Percentiles rank a stretch among this genome's conserved stretches.
phyloP scores from a whole-genome alignment of 148 eudicot genomes.

The Heliamphora exappendiculata region DNA sequence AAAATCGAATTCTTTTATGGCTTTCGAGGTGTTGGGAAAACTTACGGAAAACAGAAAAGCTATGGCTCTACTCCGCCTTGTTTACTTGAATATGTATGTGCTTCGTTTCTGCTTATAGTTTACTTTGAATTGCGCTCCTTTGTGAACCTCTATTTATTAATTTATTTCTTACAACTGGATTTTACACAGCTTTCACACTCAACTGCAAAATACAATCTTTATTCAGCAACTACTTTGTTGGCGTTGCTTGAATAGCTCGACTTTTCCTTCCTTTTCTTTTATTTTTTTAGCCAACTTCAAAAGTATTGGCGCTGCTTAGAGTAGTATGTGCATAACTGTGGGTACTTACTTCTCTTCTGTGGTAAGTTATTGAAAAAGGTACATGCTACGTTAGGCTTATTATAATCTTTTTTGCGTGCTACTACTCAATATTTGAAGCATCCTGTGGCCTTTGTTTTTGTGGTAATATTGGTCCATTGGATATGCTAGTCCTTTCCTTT shows the following conservation, averaged over 20 bases:
- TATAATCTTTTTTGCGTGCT: not conserved
- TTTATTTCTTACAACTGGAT: not conserved
- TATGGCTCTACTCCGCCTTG: conserved; percentile 25
- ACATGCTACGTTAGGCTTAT: not conserved
- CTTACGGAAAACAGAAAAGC: conserved; percentile 22
- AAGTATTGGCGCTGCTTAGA: not conserved
- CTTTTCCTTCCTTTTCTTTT: not conserved
- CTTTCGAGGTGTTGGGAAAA: conserved; percentile 18
- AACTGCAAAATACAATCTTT: not conserved
- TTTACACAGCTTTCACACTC: not conserved
- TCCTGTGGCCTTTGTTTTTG: not conserved
- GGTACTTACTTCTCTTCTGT: not conserved
- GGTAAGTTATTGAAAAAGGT: too few relatives aligned
- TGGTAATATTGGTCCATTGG: not conserved
- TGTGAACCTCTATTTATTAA: not conserved
- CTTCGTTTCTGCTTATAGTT: not conserved
- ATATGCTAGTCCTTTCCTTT: not conserved
- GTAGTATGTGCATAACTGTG: not conserved
- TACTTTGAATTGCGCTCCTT: not conserved
- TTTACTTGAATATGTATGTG: conserved; percentile 26
- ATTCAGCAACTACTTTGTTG: not conserved
- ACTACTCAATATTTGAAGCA: not conserved
- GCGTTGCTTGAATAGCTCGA: not conserved
- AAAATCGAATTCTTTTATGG: conserved; percentile 18
- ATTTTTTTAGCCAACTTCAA: not conserved